A percentile compares a stretch with the other conserved stretches of the same genome.
Conservation (phyloP, 2,329 filamentous ascomycete genomes). For the Dothistroma pini region DNA sequence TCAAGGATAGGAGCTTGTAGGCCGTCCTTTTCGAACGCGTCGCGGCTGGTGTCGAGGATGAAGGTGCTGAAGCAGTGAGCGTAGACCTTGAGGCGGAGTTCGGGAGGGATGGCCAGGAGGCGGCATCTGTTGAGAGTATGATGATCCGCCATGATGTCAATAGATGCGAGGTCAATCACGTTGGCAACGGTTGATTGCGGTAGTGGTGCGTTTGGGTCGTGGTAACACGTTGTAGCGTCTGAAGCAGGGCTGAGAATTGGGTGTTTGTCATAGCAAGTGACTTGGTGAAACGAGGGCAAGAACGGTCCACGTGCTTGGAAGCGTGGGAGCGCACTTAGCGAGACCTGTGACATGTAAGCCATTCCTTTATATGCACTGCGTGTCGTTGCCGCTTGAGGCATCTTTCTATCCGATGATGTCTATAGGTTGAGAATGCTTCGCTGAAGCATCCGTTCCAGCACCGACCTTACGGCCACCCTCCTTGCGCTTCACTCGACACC, state of each 20-base stretch:
- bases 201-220: too few species aligned
- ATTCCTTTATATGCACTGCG: background rate
- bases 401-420: constrained; percentile 12
- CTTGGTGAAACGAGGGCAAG: too few species aligned
- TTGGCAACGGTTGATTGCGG: too few species aligned
- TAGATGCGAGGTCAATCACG: too few species aligned
- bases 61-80: background rate
- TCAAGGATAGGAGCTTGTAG: background rate
- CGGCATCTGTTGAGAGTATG: background rate
- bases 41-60: background rate
- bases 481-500: constrained; percentile 87
- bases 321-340: too few species aligned
- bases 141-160: background rate
- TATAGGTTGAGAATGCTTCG: constrained; percentile 16
- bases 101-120: background rate
- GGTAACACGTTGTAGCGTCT: too few species aligned
- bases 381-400: background rate
- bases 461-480: constrained; percentile 66
- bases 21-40: background rate
- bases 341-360: background rate
- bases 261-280: too few species aligned
- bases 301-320: too few species aligned
- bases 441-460: constrained; percentile 6
- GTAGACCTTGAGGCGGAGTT: background rate
- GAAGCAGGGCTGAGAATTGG: too few species aligned